Evolutionary conservation across 805 yeast genomes (phyloP).

Genomic region (Ogataea neopini): DNA sequence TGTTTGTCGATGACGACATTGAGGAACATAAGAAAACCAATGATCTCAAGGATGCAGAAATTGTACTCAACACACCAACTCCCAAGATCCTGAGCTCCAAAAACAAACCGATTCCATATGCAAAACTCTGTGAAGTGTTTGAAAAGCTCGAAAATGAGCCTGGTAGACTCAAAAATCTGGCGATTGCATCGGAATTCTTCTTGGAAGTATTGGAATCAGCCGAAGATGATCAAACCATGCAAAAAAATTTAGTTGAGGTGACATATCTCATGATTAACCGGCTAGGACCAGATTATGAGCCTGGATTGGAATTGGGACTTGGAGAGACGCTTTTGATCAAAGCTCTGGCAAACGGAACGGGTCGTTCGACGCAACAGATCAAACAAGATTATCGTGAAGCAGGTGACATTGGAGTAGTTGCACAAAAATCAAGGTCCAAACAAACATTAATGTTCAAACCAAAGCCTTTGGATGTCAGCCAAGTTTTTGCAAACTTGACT

Average conservation of each 20-base stretch:
- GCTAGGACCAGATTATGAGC: conserved; percentile 92
- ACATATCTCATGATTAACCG: conserved; percentile 86
- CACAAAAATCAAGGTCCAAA: conserved; percentile 75
- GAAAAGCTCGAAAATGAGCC: conserved; percentile 78
- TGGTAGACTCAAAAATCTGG: conserved; percentile 79
- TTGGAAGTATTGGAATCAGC: conserved; percentile 57
- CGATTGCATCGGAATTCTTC: conserved; percentile 73
- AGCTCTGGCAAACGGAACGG: conserved; percentile 88
- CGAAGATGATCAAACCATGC: conserved; percentile 33
- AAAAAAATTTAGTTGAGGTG: conserved; percentile 56
- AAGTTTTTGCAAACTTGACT: conserved; percentile 72
- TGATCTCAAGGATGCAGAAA: conserved; percentile 29
- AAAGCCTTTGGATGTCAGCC: conserved; percentile 67
- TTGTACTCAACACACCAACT: conserved; percentile 12
- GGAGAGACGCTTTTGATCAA: conserved; percentile 89
- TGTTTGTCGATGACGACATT: conserved; percentile 1
- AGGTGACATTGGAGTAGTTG: conserved; percentile 92
- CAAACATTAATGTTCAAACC: conserved; percentile 96
- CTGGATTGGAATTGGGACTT: conserved; percentile 85
- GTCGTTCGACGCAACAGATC: conserved; percentile 69
- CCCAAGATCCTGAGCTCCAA: not conserved
- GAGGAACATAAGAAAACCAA: conserved; percentile 16
- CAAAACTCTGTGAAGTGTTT: conserved; percentile 61
- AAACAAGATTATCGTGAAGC: conserved; percentile 71
- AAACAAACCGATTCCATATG: conserved; percentile 36